phyloP scores from a whole-genome alignment of 768 basidiomycete species.

The Hydnum rufescens region DNA sequence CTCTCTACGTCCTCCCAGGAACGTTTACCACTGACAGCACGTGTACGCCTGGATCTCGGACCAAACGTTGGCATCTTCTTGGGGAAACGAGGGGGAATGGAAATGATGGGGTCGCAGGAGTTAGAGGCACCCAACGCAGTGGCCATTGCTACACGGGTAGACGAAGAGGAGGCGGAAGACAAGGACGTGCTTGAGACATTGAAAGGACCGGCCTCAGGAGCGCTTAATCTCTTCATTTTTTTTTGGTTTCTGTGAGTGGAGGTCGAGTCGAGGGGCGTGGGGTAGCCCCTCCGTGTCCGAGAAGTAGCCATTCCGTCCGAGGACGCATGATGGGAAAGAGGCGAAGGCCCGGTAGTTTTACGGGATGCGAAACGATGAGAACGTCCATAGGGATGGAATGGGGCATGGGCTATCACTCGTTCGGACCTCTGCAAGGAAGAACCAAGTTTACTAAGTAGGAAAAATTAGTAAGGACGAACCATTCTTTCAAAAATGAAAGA shows the following conservation, averaged over 20 bases:
- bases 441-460: constrained; percentile 29
- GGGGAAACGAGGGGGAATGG: too few relatives aligned
- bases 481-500: not conserved
- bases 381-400: constrained; percentile 40
- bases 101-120: too few relatives aligned
- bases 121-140: too few relatives aligned
- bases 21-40: too few relatives aligned
- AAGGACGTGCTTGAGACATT: not conserved
- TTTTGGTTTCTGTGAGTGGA: not conserved
- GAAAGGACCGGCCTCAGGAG: not conserved
- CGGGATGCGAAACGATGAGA: constrained; percentile 12
- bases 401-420: constrained; percentile 28
- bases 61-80: too few relatives aligned
- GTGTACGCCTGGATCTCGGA: too few relatives aligned
- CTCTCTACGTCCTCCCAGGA: too few relatives aligned
- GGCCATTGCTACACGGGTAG: too few relatives aligned
- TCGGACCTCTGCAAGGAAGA: constrained; percentile 47
- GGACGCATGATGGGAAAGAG: not conserved
- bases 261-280: not conserved
- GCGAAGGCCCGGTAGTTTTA: not conserved
- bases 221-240: not conserved
- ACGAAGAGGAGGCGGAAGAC: too few relatives aligned
- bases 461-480: not conserved
- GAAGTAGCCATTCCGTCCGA: not conserved
- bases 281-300: not conserved